Evolutionary conservation across 2,329 filamentous ascomycete species (phyloP).

Genomic region (Fusarium globosum): DNA sequence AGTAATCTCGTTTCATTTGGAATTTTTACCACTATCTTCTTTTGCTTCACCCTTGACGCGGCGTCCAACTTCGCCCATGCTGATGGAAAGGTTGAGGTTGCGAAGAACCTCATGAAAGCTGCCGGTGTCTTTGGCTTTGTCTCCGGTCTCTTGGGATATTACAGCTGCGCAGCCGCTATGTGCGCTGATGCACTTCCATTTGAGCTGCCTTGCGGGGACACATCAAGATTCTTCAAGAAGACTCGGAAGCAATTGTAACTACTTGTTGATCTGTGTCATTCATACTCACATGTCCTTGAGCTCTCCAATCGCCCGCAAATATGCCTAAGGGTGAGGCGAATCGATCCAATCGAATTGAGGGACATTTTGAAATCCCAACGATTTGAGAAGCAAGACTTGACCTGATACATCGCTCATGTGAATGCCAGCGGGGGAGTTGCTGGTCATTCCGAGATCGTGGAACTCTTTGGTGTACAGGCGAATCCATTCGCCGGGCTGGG

Average conservation of each 20-base stretch:
- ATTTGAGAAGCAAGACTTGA: too few species aligned
- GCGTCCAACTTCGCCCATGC: slow-evolving; percentile 40
- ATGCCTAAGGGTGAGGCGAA: too few species aligned
- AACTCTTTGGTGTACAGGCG: too few species aligned
- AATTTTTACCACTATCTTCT: slow-evolving; percentile 40
- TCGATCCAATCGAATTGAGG: too few species aligned
- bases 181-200: slow-evolving; percentile 43
- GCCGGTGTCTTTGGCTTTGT: slow-evolving; percentile 44
- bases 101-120: slow-evolving; percentile 29
- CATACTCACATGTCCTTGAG: too few species aligned
- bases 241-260: slow-evolving; percentile 1
- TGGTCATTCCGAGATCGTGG: too few species aligned
- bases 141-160: slow-evolving; percentile 42
- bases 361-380: too few species aligned
- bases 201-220: slow-evolving; percentile 41
- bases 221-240: slow-evolving; percentile 34
- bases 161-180: slow-evolving; percentile 38
- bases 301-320: too few species aligned
- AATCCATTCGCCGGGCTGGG: too few species aligned
- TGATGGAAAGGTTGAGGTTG: slow-evolving; percentile 35
- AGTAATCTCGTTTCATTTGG: slow-evolving; percentile 44
- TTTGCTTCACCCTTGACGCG: slow-evolving; percentile 44
- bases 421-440: too few species aligned
- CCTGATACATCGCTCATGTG: too few species aligned
- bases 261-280: too few species aligned